Evolutionary conservation across 116 monocot species (phyloP).

Genomic region (Iris pallida): DNA sequence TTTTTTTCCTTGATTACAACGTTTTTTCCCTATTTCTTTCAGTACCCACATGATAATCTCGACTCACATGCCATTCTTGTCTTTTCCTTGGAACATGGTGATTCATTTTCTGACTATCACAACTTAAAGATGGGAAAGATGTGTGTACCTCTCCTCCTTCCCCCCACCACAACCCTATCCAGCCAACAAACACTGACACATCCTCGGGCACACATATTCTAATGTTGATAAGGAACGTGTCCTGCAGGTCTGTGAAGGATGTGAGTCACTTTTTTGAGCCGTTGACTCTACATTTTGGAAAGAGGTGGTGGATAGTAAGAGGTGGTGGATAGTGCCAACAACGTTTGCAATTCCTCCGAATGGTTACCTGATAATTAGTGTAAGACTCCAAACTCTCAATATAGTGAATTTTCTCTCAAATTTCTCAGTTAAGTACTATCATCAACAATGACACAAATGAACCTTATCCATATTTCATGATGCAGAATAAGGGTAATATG

Average conservation of each 20-base stretch:
- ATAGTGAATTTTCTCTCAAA: background rate
- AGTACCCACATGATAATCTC: too few species aligned
- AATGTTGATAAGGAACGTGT: background rate
- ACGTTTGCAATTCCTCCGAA: slow-evolving; percentile 63
- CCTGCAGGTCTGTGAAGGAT: slow-evolving; percentile 57
- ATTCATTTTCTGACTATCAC: too few species aligned
- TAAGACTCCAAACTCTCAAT: slow-evolving; percentile 15
- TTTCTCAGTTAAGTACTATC: background rate
- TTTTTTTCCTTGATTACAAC: too few species aligned
- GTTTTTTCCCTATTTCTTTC: too few species aligned
- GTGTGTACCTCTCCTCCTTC: background rate
- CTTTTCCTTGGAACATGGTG: too few species aligned
- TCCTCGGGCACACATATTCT: background rate
- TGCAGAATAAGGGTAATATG: slow-evolving; percentile 65
- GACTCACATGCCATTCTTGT: too few species aligned
- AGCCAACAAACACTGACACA: background rate
- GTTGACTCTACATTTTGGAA: slow-evolving; percentile 65
- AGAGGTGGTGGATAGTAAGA: slow-evolving; percentile 54
- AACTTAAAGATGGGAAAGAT: too few species aligned
- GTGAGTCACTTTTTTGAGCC: slow-evolving; percentile 71
- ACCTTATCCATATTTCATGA: slow-evolving; percentile 5
- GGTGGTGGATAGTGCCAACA: slow-evolving; percentile 49
- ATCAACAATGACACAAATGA: background rate
- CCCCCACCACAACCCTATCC: background rate
- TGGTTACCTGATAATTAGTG: slow-evolving; percentile 68